Evolutionary conservation across 345 rosid genomes (phyloP).

Genomic region (Hibiscus mutabilis): DNA sequence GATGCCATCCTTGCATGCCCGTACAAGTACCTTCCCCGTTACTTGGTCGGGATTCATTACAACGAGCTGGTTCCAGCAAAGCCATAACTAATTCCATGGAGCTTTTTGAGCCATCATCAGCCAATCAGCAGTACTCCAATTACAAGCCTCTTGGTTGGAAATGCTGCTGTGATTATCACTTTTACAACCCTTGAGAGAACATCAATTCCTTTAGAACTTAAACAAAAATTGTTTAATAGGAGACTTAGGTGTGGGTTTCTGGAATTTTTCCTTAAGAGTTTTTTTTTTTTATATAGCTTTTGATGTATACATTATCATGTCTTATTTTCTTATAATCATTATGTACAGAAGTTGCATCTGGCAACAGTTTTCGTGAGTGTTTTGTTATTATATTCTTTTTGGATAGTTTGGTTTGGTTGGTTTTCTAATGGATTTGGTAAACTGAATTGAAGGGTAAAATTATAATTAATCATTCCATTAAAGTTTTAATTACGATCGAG

Average conservation of each 20-base stretch:
- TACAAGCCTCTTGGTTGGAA: slow-evolving; percentile 98
- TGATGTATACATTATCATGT: background rate
- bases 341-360: background rate
- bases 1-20: slow-evolving; percentile 86
- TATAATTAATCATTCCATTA: no score
- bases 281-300: no score
- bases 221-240: background rate
- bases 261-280: no score
- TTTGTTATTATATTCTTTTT: no score
- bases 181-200: slow-evolving; percentile 59
- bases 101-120: slow-evolving; percentile 28
- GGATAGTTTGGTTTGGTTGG: background rate
- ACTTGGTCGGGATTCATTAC: slow-evolving; percentile 25
- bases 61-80: slow-evolving; percentile 4
- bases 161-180: slow-evolving; percentile 62
- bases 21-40: slow-evolving; percentile 58
- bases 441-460: no score
- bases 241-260: background rate
- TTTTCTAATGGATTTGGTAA: no score
- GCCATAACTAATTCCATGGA: background rate
- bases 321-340: background rate
- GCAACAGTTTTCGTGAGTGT: background rate
- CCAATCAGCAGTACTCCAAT: slow-evolving; percentile 63
- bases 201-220: background rate
- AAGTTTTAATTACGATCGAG: no score